phyloP scores from a whole-genome alignment of 2,329 filamentous ascomycete species.

The Cytospora paraplurivora region DNA sequence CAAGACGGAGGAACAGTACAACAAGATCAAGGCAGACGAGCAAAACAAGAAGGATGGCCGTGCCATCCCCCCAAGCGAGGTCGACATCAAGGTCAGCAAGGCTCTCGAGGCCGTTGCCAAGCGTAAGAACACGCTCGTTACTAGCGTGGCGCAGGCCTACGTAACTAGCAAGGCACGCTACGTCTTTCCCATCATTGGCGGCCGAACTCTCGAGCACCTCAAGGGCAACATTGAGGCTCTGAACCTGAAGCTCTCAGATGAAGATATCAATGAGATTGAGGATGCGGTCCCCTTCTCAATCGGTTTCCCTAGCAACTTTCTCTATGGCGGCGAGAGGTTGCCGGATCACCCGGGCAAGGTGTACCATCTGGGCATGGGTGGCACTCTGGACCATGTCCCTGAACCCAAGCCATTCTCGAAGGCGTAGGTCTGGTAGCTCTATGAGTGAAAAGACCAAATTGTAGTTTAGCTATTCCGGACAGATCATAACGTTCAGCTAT shows the following conservation, averaged over 20 bases:
- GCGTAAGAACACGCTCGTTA: conserved; percentile 46
- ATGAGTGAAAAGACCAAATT: no score
- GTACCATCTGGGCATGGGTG: conserved; percentile 50
- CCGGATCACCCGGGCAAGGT: conserved; percentile 45
- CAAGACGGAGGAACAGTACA: conserved; percentile 39
- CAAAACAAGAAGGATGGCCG: conserved; percentile 38
- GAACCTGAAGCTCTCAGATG: conserved; percentile 55
- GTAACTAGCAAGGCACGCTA: conserved; percentile 71
- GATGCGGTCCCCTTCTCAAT: conserved; percentile 60
- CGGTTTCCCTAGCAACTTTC: conserved; percentile 58
- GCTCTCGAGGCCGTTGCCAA: conserved; percentile 53
- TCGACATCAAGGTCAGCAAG: conserved; percentile 53
- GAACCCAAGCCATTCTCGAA: conserved; percentile 43
- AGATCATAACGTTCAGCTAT: no score
- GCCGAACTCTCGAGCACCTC: conserved; percentile 69
- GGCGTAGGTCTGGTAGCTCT: not conserved
- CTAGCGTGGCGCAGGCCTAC: conserved; percentile 68
- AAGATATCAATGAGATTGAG: conserved; percentile 70
- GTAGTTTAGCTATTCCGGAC: no score
- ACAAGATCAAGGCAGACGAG: conserved; percentile 18
- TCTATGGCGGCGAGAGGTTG: conserved; percentile 40
- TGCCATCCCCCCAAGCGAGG: conserved; percentile 46
- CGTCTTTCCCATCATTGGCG: conserved; percentile 73
- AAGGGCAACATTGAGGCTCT: conserved; percentile 71
- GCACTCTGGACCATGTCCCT: conserved; percentile 53